Conservation (phyloP, 2,329 filamentous ascomycete genomes). For the Aureobasidium musti region DNA sequence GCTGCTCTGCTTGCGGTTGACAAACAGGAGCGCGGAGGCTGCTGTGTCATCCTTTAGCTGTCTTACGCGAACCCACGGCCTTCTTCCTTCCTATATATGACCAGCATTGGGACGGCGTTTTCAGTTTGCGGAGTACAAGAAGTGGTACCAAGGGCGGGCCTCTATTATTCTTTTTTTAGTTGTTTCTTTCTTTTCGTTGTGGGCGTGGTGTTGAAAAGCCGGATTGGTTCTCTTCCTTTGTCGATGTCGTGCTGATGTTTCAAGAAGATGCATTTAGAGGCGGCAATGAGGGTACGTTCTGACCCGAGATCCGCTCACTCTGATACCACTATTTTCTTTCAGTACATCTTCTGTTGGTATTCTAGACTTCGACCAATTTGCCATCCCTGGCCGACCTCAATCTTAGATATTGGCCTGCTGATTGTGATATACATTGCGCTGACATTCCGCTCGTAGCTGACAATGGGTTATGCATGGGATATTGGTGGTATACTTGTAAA, state of each 20-base stretch:
- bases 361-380: neutral
- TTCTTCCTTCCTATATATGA: conserved; percentile 24
- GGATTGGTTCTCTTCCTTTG: conserved; percentile 19
- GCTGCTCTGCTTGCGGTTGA: conserved; percentile 93
- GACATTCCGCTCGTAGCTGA: neutral
- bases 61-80: conserved; percentile 20
- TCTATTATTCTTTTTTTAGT: conserved; percentile 5
- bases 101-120: conserved; percentile 29
- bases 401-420: neutral
- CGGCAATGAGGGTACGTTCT: conserved; percentile 24
- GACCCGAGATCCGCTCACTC: conserved; percentile 24
- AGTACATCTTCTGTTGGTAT: neutral
- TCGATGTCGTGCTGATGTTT: neutral
- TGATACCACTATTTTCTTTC: conserved; percentile 14
- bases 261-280: neutral
- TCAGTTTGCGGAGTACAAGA: conserved; percentile 27
- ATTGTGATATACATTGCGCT: neutral
- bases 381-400: neutral
- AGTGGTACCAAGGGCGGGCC: conserved; percentile 8
- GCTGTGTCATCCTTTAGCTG: conserved; percentile 80
- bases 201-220: conserved; percentile 26
- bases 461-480: neutral
- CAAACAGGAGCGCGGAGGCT: conserved; percentile 78
- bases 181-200: conserved; percentile 4
- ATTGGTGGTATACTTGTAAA: neutral